These are phyloP conservation scores for Platanthera zijinensis DNA, from an alignment of 106 monocot species.

Conservation along the genomic window DNA sequence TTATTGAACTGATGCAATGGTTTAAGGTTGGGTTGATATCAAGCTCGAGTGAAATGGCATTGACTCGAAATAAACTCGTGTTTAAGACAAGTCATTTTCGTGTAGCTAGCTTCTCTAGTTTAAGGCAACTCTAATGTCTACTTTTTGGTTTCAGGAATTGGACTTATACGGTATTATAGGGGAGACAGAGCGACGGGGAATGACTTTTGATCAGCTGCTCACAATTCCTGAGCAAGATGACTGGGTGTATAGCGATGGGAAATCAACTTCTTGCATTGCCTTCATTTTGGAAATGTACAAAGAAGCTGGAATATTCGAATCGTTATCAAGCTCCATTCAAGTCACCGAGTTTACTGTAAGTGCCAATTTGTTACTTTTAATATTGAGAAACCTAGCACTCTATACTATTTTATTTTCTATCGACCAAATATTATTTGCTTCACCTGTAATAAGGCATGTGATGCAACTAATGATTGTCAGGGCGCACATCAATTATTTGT, in stretches of 20 bases:
- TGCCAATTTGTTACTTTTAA: background rate
- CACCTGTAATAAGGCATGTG: background rate
- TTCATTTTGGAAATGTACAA: constrained; percentile 91
- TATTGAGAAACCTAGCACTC: background rate
- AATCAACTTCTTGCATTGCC: constrained; percentile 91
- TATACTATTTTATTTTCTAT: too few species aligned
- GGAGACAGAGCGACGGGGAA: constrained; percentile 74
- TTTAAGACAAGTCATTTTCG: too few species aligned
- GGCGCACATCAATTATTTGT: background rate
- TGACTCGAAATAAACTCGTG: too few species aligned
- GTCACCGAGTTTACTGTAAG: constrained; percentile 97
- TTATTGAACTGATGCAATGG: too few species aligned
- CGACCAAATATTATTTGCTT: background rate
- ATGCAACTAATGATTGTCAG: background rate
- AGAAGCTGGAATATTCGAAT: constrained; percentile 78
- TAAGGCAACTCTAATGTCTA: background rate
- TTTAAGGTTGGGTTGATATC: too few species aligned
- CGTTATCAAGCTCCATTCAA: constrained; percentile 68
- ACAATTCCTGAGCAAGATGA: constrained; percentile 95
- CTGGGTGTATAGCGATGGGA: constrained; percentile 90
- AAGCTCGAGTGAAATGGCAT: too few species aligned
- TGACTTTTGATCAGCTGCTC: constrained; percentile 85
- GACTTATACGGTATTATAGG: constrained; percentile 60
- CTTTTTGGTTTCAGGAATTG: constrained; percentile 39
- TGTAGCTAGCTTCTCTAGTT: background rate